These are phyloP conservation scores for Phascolomyces articulosus DNA, from an alignment of 371 early-diverging fungal species.

Conservation along the genomic window DNA sequence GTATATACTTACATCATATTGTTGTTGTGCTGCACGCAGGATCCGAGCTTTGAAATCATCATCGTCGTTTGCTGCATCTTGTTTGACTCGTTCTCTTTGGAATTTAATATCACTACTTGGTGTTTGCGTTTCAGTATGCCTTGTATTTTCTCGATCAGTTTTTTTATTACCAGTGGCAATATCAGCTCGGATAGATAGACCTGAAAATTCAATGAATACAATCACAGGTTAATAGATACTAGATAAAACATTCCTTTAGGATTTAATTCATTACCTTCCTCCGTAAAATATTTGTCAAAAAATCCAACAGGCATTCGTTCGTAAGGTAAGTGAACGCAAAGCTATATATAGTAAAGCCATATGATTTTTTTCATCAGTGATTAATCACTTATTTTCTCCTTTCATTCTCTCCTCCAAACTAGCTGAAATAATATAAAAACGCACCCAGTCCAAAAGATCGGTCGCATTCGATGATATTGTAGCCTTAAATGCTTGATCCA, in stretches of 20 bases:
- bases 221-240: not conserved
- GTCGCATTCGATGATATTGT: constrained; percentile 50
- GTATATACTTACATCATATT: constrained; percentile 24
- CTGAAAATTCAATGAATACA: not conserved
- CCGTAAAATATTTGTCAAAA: constrained; percentile 60
- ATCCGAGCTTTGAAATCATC: constrained; percentile 35
- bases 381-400: no score
- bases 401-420: not conserved
- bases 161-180: not conserved
- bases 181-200: constrained; percentile 10
- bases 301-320: constrained; percentile 63
- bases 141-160: not conserved
- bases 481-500: constrained; percentile 49
- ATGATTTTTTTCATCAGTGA: not conserved
- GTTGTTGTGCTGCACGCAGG: constrained; percentile 33
- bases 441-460: constrained; percentile 65
- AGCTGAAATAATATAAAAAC: not conserved
- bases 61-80: constrained; percentile 8
- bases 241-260: no score
- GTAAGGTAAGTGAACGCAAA: constrained; percentile 57
- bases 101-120: not conserved
- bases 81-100: not conserved
- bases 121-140: not conserved
- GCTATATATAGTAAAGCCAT: no score
- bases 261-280: constrained; percentile 33